A percentile compares a stretch with the other conserved stretches of the same genome.
These are phyloP conservation scores for Acanthamoeba castellanii DNA, from an alignment of 208 protist genomes.

Conservation along the genomic window DNA sequence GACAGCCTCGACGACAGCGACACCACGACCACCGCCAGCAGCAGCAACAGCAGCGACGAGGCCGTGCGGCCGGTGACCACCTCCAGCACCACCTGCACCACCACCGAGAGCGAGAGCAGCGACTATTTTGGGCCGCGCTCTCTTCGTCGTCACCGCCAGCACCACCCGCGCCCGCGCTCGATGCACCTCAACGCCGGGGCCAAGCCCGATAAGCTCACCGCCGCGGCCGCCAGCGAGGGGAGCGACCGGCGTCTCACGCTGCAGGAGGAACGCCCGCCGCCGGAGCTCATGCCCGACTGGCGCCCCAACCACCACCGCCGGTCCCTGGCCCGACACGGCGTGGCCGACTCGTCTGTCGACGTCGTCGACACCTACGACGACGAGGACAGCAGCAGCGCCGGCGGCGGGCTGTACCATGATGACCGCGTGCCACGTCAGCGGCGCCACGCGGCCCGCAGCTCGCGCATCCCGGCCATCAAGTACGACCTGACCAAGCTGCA, in stretches of 20 bases:
- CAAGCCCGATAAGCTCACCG: not conserved
- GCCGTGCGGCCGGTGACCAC: not conserved
- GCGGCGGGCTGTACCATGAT: not conserved
- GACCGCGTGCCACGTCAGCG: not conserved
- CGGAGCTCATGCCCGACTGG: not conserved
- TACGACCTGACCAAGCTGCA: slow-evolving; percentile 26
- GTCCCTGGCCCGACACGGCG: no score
- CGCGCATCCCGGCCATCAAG: not conserved
- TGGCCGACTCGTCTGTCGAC: not conserved
- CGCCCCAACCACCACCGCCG: not conserved
- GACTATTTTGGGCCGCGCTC: not conserved
- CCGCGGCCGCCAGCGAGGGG: no score
- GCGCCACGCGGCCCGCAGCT: not conserved
- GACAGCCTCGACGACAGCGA: not conserved
- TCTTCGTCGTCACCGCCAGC: no score
- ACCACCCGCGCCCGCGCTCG: not conserved
- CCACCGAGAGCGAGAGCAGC: not conserved
- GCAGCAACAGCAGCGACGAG: not conserved
- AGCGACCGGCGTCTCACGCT: not conserved
- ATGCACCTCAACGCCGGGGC: not conserved
- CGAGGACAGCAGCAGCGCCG: not conserved
- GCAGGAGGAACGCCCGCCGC: not conserved
- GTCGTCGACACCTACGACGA: not conserved
- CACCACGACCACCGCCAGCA: not conserved
- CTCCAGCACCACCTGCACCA: not conserved